A percentile compares a stretch with the other conserved stretches of the same genome.
Evolutionary conservation across 345 rosid genomes (phyloP).

Genomic region (Litchi chinensis): DNA sequence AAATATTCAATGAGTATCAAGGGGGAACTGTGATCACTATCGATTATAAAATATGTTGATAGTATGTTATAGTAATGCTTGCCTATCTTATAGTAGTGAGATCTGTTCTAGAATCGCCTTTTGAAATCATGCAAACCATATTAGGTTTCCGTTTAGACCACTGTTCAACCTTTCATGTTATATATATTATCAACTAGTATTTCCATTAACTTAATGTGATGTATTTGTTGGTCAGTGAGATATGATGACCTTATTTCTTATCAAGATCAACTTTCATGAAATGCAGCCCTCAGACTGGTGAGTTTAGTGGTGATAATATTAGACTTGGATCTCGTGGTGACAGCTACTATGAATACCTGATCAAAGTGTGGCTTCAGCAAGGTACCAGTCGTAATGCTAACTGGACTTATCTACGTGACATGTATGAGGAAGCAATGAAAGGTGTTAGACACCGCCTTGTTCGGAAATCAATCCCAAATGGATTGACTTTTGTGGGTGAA

Average conservation of each 20-base stretch:
- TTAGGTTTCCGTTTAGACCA: background rate
- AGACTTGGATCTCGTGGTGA: constrained; percentile 99
- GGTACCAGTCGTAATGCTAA: constrained; percentile 47
- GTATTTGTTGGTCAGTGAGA: constrained; percentile 4
- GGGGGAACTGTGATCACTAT: background rate
- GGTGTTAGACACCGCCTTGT: constrained; percentile 90
- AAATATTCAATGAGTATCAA: background rate
- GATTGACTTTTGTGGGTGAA: constrained; percentile 92
- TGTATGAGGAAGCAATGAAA: constrained; percentile 95
- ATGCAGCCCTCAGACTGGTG: constrained; percentile 88
- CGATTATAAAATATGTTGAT: background rate
- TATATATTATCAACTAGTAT: background rate
- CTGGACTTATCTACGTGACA: constrained; percentile 68
- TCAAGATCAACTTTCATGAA: constrained; percentile 16
- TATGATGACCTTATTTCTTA: constrained; percentile 1
- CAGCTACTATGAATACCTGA: constrained; percentile 93
- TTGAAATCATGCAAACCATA: background rate
- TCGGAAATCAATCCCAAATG: constrained; percentile 77
- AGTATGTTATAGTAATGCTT: background rate
- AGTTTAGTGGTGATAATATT: constrained; percentile 85
- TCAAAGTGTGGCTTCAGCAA: constrained; percentile 97
- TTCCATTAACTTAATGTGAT: background rate
- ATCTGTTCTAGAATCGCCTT: background rate
- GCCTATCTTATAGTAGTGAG: background rate
- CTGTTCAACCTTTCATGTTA: background rate